Evolutionary conservation across 495 filamentous ascomycete genomes (phyloP), one percentile per base, ranked within the genome.

Genomic region (Aspergillus haitiensis): DNA sequence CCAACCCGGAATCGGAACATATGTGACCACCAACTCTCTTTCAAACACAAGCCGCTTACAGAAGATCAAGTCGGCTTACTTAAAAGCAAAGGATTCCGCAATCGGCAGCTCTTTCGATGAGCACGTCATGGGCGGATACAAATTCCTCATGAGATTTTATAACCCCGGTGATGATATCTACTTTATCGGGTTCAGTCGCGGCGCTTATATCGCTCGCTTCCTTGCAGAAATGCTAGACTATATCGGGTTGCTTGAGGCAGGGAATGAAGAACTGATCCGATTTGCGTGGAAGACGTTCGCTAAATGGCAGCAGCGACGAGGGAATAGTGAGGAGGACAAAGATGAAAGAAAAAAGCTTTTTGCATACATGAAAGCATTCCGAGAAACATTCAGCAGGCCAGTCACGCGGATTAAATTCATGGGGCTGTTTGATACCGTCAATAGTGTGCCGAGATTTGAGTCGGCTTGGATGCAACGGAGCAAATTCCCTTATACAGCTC

Each of bases 221-320:
- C 76, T 92, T 1, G 86, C 89, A 3, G 88, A 92, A 65, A 92
- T 92, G 90, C 78, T 93, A 9, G 88, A 91, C 64, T 85, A 88
- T 60, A 83, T 92, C 53, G 89, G 89, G 5, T 75, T 92, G 15
- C 77, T 92, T 0, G 85, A 83, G 16, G 81, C 84, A 58, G 89
- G 90, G 5, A 93, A 93, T 64, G 89, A 92, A 63, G 89, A 92
- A 63, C 86, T 92, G 87, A 81, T 87, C 11, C 71, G 76, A 3
- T 92, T 92, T 60, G 90, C 87, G 2, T 92, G 89, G 89, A 91
- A 91, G 70, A 90, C 90, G 0, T 96, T 95, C 62, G 82, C 87
- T 48, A 88, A 86, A 59, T 96, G 91, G 91, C 88, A 95, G 69
- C 82, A 84, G 60, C 83, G 91, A 0, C 75, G 82, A 21, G 82